phyloP scores from a whole-genome alignment of 2,329 filamentous ascomycete genomes.

The Diplodia intermedia region DNA sequence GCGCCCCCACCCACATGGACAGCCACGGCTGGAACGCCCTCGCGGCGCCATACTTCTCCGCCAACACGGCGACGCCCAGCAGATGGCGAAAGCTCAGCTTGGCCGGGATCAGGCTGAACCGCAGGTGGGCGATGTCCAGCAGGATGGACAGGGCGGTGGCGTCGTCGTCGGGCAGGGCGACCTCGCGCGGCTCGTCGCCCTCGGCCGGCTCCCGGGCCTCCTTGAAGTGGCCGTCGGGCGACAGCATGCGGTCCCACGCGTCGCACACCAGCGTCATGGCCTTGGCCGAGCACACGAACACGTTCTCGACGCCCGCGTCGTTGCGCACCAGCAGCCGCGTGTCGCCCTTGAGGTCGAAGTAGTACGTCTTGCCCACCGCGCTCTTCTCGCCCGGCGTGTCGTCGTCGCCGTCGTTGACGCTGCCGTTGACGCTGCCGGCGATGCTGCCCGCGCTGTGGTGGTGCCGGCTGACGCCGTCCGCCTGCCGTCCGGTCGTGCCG shows the following conservation, averaged over 20 bases:
- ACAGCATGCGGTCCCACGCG: conserved; percentile 38
- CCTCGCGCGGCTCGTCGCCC: conserved; percentile 31
- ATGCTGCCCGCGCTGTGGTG: background rate
- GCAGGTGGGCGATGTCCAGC: conserved; percentile 44
- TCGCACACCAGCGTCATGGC: conserved; percentile 37
- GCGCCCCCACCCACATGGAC: conserved; percentile 34
- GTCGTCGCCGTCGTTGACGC: background rate
- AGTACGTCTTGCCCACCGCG: background rate
- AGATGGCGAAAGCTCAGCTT: conserved; percentile 39
- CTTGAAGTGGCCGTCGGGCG: conserved; percentile 28
- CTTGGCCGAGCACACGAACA: conserved; percentile 34
- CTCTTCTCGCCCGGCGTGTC: background rate
- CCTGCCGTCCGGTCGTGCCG: no score
- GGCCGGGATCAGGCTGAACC: conserved; percentile 39
- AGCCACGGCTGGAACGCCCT: conserved; percentile 44
- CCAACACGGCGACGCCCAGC: conserved; percentile 40
- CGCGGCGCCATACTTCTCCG: conserved; percentile 41
- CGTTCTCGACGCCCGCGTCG: conserved; percentile 14
- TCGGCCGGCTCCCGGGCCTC: background rate
- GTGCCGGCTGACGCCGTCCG: background rate
- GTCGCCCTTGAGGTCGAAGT: conserved; percentile 21
- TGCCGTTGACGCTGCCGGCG: background rate
- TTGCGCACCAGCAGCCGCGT: conserved; percentile 1
- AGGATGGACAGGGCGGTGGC: conserved; percentile 42
- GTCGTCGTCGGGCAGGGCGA: conserved; percentile 44